Evolutionary conservation across 2,329 filamentous ascomycete genomes (phyloP).

Genomic region (Tolypocladium album): DNA sequence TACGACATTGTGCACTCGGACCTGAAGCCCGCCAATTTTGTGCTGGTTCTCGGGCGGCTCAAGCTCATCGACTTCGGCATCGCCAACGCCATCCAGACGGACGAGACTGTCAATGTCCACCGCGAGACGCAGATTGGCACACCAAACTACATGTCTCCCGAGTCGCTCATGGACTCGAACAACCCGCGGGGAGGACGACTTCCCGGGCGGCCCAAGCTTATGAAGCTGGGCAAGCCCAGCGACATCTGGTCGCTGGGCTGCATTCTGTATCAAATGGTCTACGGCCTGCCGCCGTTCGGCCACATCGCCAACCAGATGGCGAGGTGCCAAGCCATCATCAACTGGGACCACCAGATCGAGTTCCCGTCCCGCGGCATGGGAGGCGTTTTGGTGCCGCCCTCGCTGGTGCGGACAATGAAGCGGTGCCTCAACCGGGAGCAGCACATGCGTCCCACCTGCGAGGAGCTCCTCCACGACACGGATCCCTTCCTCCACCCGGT

Average conservation of each 20-base stretch:
- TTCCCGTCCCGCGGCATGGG: constrained; percentile 62
- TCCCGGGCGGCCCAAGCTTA: constrained; percentile 53
- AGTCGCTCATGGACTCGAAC: constrained; percentile 83
- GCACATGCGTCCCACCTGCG: constrained; percentile 51
- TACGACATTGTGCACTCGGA: constrained; percentile 94
- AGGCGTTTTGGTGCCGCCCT: constrained; percentile 46
- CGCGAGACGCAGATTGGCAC: constrained; percentile 92
- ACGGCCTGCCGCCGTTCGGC: constrained; percentile 89
- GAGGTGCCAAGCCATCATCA: constrained; percentile 77
- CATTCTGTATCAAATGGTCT: constrained; percentile 96
- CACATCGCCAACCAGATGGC: constrained; percentile 83
- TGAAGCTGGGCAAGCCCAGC: constrained; percentile 92
- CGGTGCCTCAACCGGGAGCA: constrained; percentile 53
- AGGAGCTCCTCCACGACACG: constrained; percentile 45
- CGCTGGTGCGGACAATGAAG: constrained; percentile 50
- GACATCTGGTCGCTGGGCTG: constrained; percentile 96
- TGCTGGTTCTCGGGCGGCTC: constrained; percentile 77
- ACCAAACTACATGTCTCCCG: constrained; percentile 97
- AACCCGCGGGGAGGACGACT: constrained; percentile 38
- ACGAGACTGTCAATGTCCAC: constrained; percentile 95
- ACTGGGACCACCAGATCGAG: constrained; percentile 62
- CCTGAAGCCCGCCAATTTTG: constrained; percentile 93
- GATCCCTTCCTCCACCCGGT: constrained; percentile 56
- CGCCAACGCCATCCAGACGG: constrained; percentile 89
- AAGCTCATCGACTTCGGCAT: constrained; percentile 99